Conservation (phyloP, 2,329 filamentous ascomycete genomes). For the Sodiomyces alkalinus region DNA sequence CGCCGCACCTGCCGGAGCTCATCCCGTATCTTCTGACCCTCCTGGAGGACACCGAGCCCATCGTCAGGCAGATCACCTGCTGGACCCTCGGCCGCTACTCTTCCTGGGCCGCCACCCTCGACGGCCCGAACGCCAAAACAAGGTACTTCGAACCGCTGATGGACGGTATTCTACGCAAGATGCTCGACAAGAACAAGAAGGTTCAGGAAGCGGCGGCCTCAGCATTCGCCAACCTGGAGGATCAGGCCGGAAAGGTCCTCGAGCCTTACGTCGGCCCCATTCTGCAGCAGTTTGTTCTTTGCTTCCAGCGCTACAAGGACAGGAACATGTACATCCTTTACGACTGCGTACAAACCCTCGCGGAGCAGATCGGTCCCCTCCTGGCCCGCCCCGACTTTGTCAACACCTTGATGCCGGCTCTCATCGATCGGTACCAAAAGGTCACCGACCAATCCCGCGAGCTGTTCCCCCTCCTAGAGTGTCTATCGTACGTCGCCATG, state of each 20-base stretch:
- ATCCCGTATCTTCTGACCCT: conserved; percentile 82
- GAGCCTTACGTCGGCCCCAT: conserved; percentile 82
- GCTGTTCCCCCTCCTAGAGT: conserved; percentile 90
- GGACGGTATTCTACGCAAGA: conserved; percentile 85
- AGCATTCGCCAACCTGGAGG: conserved; percentile 89
- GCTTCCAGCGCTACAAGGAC: conserved; percentile 93
- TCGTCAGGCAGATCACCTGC: conserved; percentile 92
- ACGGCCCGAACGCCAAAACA: conserved; percentile 49
- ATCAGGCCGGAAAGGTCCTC: conserved; percentile 70
- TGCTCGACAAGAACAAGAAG: conserved; percentile 95
- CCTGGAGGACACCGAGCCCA: conserved; percentile 69
- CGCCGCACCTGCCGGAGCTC: conserved; percentile 78
- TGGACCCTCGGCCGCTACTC: conserved; percentile 95
- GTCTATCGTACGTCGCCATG: conserved; percentile 82
- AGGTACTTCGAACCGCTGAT: conserved; percentile 90
- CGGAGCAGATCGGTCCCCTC: conserved; percentile 73
- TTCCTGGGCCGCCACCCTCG: conserved; percentile 70
- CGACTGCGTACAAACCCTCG: conserved; percentile 93
- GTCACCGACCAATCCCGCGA: conserved; percentile 82
- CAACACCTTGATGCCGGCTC: conserved; percentile 76
- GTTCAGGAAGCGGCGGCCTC: conserved; percentile 94
- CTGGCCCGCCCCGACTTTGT: conserved; percentile 72
- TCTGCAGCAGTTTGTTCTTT: conserved; percentile 78
- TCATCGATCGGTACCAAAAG: conserved; percentile 77
- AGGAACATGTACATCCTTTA: conserved; percentile 98